Base-by-base conservation (phyloP, 257 asterid species). In the Paulownia fortunei region DNA sequence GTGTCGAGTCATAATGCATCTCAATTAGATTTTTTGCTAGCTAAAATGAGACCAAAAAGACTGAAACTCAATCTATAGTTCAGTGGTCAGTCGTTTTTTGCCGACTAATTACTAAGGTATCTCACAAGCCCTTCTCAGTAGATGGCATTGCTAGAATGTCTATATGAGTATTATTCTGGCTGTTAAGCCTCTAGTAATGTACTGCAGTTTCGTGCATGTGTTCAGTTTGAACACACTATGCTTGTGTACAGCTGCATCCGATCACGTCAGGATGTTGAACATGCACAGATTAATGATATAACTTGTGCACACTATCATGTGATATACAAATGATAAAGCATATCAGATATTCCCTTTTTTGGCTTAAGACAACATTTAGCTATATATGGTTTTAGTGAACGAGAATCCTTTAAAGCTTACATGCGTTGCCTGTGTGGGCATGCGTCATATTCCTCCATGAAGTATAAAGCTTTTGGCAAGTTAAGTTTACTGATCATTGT, bases 371-470 rank as follows among this genome's bases (percentile, higher is more conserved):
- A 9, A 30, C 71, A 74, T 75, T 55, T 68, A 42, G 16, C 18
- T 39, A 3, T 39, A 55, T n/a, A 11, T 51, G 41, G 21, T 18
- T 61, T 27, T 46, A 62, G 64, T 19, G 24, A 32, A 65, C 15
- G 39, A 19, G 69, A 66, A 54, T 10, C 69, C n/a, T 10, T 23
- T 39, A 15, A 54, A 24, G 74, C 34, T 63, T n/a, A 46, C 41
- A 4, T n/a, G 37, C 30, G 51, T 61, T 54, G 13, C 42, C n/a
- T 59, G 21, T 41, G 63, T 30, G 36, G 19, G 13, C 24, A 24
- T 66, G 47, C 46, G 23, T 39, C 63, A 26, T 27, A 70, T 71
- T 61, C 46, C 49, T 73, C 23, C 10, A 30, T 47, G 67, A 71
- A 54, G 58, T 52, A 12, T 15, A 58, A 26, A 16, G 41, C 41